Evolutionary conservation across 495 filamentous ascomycete genomes (phyloP).

Genomic region (Terfezia boudieri): DNA sequence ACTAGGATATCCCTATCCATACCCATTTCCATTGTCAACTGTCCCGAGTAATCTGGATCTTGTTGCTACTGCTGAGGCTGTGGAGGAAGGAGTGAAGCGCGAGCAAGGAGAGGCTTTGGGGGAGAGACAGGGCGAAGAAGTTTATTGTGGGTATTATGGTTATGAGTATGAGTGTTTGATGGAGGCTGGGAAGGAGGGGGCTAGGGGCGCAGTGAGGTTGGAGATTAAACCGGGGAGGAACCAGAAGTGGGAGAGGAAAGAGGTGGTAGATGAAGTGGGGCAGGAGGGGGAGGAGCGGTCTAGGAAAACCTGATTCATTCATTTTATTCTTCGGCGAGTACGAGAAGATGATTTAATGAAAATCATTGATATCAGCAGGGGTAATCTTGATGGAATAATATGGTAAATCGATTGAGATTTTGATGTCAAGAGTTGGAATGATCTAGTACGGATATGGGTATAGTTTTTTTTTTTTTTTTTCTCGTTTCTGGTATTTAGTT

Average conservation of each 20-base stretch:
- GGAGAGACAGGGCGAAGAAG: neutral
- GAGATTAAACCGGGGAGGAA: neutral
- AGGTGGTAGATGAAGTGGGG: neutral
- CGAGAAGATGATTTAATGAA: too few relatives aligned
- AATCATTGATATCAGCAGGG: too few relatives aligned
- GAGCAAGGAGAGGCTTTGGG: neutral
- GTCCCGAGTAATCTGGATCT: neutral
- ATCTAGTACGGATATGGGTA: too few relatives aligned
- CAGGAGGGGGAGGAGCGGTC: neutral
- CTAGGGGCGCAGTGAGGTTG: neutral
- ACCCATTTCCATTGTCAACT: slow-evolving; percentile 1
- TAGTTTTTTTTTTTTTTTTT: too few relatives aligned
- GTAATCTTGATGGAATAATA: too few relatives aligned
- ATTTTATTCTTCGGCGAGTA: too few relatives aligned
- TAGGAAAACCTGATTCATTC: neutral
- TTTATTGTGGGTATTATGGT: neutral
- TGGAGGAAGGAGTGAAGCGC: neutral
- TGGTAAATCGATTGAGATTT: too few relatives aligned
- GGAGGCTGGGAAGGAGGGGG: neutral
- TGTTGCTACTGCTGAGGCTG: neutral
- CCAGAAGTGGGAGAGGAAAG: neutral
- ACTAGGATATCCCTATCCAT: slow-evolving; percentile 14
- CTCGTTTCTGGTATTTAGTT: too few relatives aligned
- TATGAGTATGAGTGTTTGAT: neutral
- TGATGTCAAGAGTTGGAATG: too few relatives aligned